These are phyloP conservation scores for Colletotrichum salicis DNA, from an alignment of 2,329 filamentous ascomycete species.

Conservation along the genomic window DNA sequence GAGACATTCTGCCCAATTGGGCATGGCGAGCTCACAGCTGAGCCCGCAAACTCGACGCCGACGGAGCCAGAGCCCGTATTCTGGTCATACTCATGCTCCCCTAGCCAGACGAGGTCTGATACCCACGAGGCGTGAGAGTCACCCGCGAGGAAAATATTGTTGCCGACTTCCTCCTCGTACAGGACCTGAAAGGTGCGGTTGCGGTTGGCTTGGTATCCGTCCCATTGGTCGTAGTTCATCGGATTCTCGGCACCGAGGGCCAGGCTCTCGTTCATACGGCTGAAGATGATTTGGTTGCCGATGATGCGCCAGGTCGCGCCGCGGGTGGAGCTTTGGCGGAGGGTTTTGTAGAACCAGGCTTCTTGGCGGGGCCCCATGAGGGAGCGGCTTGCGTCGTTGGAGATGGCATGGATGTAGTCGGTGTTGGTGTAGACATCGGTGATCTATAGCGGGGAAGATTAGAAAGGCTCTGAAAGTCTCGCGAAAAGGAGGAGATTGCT, in stretches of 20 bases:
- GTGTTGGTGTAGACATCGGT: conserved; percentile 65
- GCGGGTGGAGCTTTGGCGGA: conserved; percentile 68
- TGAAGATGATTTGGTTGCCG: conserved; percentile 77
- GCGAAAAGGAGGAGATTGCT: not conserved
- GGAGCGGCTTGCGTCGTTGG: conserved; percentile 73
- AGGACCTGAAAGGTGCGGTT: conserved; percentile 76
- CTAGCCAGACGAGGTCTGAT: conserved; percentile 68
- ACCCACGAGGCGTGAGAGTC: conserved; percentile 77
- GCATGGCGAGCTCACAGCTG: conserved; percentile 60
- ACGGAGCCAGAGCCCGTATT: conserved; percentile 65
- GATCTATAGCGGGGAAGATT: not conserved
- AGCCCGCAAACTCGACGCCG: conserved; percentile 74
- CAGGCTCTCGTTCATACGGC: conserved; percentile 47
- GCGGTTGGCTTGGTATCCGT: conserved; percentile 75
- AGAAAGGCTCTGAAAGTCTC: too few relatives aligned
- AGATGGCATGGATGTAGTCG: conserved; percentile 69
- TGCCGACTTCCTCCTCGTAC: conserved; percentile 74
- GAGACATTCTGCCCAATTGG: conserved; percentile 17
- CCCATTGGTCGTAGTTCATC: conserved; percentile 62
- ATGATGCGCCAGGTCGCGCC: conserved; percentile 77
- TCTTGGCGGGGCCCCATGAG: conserved; percentile 80
- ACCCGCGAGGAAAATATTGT: conserved; percentile 79
- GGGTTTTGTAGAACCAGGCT: conserved; percentile 75
- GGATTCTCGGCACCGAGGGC: conserved; percentile 46
- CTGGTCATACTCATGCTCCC: conserved; percentile 62